A percentile compares a stretch with the other conserved stretches of the same genome.
phyloP scores from a whole-genome alignment of 371 early-diverging fungal species.

The Syncephalis plumigaleata region DNA sequence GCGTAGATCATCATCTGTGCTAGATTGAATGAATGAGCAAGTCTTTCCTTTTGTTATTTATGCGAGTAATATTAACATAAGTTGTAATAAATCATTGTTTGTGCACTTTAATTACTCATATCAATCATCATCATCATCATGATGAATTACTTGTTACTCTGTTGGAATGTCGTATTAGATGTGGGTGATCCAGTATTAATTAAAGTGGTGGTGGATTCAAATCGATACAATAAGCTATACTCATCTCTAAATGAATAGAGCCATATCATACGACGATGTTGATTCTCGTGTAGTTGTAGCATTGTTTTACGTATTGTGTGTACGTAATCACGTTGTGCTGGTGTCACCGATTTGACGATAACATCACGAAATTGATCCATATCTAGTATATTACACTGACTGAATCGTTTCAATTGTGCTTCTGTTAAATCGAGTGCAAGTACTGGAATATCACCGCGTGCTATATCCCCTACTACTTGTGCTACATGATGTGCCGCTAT shows the following conservation, averaged over 20 bases:
- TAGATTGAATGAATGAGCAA: too few species aligned
- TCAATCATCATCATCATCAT: too few species aligned
- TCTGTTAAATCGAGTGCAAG: constrained; percentile 45
- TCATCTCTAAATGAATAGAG: constrained; percentile 54
- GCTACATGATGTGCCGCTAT: constrained; percentile 31
- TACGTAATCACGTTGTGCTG: constrained; percentile 34
- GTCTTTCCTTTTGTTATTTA: too few species aligned
- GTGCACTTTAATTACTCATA: too few species aligned
- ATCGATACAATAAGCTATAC: constrained; percentile 26
- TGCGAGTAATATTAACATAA: too few species aligned
- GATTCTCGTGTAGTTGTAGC: constrained; percentile 29
- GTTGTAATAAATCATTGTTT: too few species aligned
- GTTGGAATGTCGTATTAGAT: too few species aligned
- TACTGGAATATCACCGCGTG: constrained; percentile 37
- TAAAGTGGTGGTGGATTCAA: constrained; percentile 1
- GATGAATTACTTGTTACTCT: too few species aligned
- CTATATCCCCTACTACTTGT: constrained; percentile 28
- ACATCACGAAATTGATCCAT: constrained; percentile 39
- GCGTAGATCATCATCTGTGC: too few species aligned
- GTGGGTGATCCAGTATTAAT: too few species aligned
- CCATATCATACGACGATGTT: constrained; percentile 35
- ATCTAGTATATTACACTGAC: constrained; percentile 33
- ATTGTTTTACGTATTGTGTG: constrained; percentile 18
- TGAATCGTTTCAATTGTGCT: constrained; percentile 30
- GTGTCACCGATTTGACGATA: constrained; percentile 12